These are phyloP conservation scores for Penicillium coprophilum DNA, from an alignment of 495 filamentous ascomycete species.

Conservation along the genomic window DNA sequence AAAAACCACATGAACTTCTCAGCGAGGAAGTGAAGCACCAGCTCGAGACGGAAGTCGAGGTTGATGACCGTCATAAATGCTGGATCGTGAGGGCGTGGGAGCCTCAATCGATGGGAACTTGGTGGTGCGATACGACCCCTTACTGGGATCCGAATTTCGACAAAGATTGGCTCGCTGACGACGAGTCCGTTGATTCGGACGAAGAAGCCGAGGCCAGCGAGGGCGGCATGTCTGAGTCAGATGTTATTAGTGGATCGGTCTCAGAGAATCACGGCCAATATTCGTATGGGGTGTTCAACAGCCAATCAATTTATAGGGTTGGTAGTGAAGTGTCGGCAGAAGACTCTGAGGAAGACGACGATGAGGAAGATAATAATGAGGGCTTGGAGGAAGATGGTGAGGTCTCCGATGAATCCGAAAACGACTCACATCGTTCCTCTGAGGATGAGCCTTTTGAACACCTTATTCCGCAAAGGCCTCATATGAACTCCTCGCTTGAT, in stretches of 20 bases:
- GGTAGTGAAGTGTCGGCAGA: neutral
- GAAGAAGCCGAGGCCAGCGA: neutral
- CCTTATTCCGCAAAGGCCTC: neutral
- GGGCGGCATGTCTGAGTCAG: neutral
- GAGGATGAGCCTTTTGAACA: conserved; percentile 2
- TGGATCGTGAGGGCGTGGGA: conserved; percentile 11
- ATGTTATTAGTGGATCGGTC: neutral
- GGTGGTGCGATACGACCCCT: conserved; percentile 7
- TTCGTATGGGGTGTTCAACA: neutral
- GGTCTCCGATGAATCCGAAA: conserved; percentile 11
- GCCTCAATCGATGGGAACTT: neutral
- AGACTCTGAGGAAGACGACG: neutral
- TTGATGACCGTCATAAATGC: conserved; percentile 14
- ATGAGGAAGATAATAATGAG: conserved; percentile 1
- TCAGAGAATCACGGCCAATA: neutral
- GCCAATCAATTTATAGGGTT: neutral
- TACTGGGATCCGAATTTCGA: conserved; percentile 14
- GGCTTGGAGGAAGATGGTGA: neutral
- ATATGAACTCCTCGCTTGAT: neutral
- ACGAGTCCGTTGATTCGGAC: conserved; percentile 16
- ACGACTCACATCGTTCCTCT: conserved; percentile 7
- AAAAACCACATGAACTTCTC: conserved; percentile 15
- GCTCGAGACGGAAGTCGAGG: neutral
- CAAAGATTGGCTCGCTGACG: neutral
- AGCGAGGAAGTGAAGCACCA: conserved; percentile 4